Evolutionary conservation across 1,284 basidiomycete species (phyloP).

Genomic region (Peniophora sp.): DNA sequence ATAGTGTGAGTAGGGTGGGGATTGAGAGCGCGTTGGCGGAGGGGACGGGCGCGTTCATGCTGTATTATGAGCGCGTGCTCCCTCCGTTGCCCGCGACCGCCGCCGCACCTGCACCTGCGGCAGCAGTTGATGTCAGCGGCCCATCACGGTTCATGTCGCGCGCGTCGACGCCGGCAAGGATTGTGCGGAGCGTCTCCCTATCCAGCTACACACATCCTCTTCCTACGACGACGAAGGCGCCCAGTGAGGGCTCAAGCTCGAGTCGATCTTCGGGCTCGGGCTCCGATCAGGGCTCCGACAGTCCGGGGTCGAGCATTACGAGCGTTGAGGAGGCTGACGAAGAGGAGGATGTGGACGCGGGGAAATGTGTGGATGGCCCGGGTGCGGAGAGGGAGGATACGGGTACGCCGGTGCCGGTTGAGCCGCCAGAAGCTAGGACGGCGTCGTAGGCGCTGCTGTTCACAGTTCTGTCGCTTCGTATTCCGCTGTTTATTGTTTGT

Average conservation of each 20-base stretch:
- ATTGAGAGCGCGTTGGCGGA: slow-evolving; percentile 69
- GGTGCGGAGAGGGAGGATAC: background rate
- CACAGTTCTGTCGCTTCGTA: background rate
- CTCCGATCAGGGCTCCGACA: background rate
- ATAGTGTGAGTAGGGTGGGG: slow-evolving; percentile 71
- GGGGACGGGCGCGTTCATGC: slow-evolving; percentile 74
- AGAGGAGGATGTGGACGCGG: background rate
- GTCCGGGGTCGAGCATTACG: background rate
- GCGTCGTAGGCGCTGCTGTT: background rate
- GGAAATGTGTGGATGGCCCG: background rate
- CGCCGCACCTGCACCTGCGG: too few relatives aligned
- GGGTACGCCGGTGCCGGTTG: background rate
- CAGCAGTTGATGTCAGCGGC: too few relatives aligned
- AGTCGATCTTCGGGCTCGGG: background rate
- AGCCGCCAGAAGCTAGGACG: background rate
- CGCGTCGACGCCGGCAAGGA: background rate
- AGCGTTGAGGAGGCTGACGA: background rate
- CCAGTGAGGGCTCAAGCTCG: background rate
- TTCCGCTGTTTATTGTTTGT: background rate
- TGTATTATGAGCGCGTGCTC: slow-evolving; percentile 81
- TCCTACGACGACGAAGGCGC: background rate
- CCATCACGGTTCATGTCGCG: too few relatives aligned
- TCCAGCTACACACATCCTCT: background rate
- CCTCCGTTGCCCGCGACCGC: background rate
- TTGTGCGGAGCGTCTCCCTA: background rate